Base-by-base conservation (phyloP, 2,329 filamentous ascomycete species). In the Microdochium trichocladiopsis region DNA sequence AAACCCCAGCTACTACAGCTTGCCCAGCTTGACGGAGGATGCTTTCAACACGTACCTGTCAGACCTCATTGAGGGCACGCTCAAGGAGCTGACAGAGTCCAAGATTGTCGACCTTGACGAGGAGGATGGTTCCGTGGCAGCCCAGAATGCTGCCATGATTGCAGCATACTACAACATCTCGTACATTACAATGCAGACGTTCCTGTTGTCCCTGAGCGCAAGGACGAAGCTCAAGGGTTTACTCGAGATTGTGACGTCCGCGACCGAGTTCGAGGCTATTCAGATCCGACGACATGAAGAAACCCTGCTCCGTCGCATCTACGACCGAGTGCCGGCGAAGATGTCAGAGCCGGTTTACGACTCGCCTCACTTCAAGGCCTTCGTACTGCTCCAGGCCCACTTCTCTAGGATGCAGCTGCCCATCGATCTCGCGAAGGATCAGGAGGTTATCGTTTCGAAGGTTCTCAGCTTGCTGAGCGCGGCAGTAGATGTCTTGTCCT, bases 101-200 rank as follows among this genome's bases (percentile, higher is more conserved):
- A 95, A 95, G 77, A 93, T 99, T 57, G 91, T 99, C 59, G 92
- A 97, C 61, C 82, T 96, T 49, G 93, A 97, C 58, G 92, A 96
- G 64, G 91, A 95, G 49, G 93, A 97, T 65, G 93, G 95, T 61
- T 86, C 85, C 1, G 86, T 97, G 47, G 82, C 88, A 18, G 92
- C 94, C 14, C 82, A 96, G 62, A 97, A 99, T 68, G 88, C 93
- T 2, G 94, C 94, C 59, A 96, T 96, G 89, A 97, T 99, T 64
- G 91, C 90, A 10, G 91, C 94, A 1, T 97, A 99, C 77, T 99
- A 99, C 79, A 97, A 96, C 71, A 96, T 99, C 64, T 96, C 93
- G 5, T 97, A 96, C 73, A 89, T 96, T 68, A 99, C 94, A 2
- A 99, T 99, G 92, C 93, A 99, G 72, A 99, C 94, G 0, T 93